Conservation (phyloP, 1,284 basidiomycete genomes). For the Peniophora sp. region DNA sequence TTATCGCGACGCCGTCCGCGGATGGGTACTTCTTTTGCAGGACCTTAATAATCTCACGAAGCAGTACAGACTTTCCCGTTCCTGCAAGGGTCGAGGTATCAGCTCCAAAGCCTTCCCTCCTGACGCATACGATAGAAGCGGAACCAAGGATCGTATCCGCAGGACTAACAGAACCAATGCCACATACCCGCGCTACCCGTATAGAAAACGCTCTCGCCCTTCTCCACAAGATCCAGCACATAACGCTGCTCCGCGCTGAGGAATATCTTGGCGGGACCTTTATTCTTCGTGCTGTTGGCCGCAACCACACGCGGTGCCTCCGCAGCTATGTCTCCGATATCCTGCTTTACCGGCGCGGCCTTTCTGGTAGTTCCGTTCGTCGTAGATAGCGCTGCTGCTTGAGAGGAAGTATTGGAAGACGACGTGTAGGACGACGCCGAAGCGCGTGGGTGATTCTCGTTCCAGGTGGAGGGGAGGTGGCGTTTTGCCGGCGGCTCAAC, state of each 20-base stretch:
- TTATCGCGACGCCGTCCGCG: conserved; percentile 68
- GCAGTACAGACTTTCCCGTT: conserved; percentile 87
- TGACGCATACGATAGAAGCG: no score
- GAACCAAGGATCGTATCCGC: no score
- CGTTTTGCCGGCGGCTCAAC: neutral
- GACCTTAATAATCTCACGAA: conserved; percentile 76
- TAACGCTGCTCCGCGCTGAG: conserved; percentile 81
- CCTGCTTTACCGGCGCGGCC: no score
- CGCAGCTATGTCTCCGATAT: no score
- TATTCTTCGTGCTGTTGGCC: no score
- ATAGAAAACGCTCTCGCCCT: conserved; percentile 84
- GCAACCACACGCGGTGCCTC: no score
- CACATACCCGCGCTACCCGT: conserved; percentile 90
- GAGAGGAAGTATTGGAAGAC: neutral
- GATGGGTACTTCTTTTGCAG: conserved; percentile 41
- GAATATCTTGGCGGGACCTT: conserved; percentile 32
- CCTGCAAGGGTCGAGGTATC: conserved; percentile 37
- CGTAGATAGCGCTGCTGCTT: neutral
- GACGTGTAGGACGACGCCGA: neutral
- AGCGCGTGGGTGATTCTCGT: neutral
- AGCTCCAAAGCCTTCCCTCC: no score
- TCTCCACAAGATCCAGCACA: conserved; percentile 70
- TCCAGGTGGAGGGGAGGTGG: neutral
- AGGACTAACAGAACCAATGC: neutral
- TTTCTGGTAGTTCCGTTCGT: no score